Evolutionary conservation across 305 asterid genomes (phyloP), one percentile per base, ranked within the genome.

Genomic region (Salvia sclarea): DNA sequence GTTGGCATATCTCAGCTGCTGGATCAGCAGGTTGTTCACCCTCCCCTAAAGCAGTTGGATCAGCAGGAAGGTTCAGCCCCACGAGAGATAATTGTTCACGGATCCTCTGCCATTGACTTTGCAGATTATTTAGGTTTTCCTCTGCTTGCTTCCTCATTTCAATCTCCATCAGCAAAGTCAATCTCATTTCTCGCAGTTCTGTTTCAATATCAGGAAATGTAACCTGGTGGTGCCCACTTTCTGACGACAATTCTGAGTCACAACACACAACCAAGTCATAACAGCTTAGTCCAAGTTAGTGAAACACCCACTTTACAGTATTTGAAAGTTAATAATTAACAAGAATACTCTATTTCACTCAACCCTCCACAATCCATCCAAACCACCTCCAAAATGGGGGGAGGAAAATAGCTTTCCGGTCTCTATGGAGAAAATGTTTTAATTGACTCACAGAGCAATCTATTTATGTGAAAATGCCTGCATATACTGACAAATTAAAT

Each of bases 61-160:
- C 85, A 40, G 48, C 75, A 43, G 99, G 96, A 56, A 91, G 80
- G 31, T 79, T 80, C 80, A 94, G 66, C 45, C 98, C 99, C 68
- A 80, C 83, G 31, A 73, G 71, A 53, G 90, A 81, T 64, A 91
- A 79, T 61, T 84, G 83, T 60, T 85, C 84, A 61, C 75, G 68
- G 41, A 89, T 82, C 78, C 73, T 88, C 68, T 70, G 77, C 96
- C 99, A 94, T 57, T 83, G 91, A 64, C 70, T 77, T 80, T 60
- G 84, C 82, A 83, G 70, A 65, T 44, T 71, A 45, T 56, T 75
- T 68, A 89, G 80, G 68, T 81, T 66, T 79, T 94, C 99, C 77
- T 94, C 99, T 33, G 95, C 87, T 79, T 85, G 89, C 78, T 85
- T 91, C 75, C 97, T 80, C 82, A 79, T 83, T 63, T 94, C 99